Conservation (phyloP, 2,329 filamentous ascomycete genomes). For the Fusarium subtropicale region DNA sequence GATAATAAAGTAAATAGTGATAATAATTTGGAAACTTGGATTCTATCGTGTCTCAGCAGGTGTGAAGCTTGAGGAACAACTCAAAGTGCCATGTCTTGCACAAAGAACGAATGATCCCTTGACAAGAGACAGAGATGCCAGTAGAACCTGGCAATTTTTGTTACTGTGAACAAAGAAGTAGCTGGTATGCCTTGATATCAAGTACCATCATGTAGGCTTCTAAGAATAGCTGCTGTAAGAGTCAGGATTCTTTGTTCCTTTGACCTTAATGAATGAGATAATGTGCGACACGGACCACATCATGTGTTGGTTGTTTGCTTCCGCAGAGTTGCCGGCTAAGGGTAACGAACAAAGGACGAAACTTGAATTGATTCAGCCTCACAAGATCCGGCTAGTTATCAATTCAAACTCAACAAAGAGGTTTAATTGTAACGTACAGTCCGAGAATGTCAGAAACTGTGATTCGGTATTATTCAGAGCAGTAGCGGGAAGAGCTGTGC, state of each 20-base stretch:
- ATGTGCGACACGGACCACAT: not conserved
- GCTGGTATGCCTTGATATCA: not conserved
- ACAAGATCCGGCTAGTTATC: not conserved
- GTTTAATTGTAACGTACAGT: not conserved
- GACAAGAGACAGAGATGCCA: not conserved
- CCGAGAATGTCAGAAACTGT: not conserved
- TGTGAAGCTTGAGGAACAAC: not conserved
- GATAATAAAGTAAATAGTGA: not conserved
- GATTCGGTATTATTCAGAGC: not conserved
- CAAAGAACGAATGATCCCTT: not conserved
- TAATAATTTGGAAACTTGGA: not conserved
- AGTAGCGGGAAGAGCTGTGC: not conserved
- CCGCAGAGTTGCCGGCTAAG: not conserved
- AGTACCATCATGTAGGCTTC: not conserved
- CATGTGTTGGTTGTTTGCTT: constrained; percentile 2
- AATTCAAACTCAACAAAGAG: not conserved
- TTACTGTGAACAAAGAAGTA: not conserved
- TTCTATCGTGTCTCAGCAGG: not conserved
- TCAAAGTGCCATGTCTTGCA: not conserved
- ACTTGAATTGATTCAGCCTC: not conserved
- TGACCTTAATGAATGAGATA: not conserved
- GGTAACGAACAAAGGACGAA: constrained; percentile 1
- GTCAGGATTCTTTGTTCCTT: not conserved
- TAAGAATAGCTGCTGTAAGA: not conserved
- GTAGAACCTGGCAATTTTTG: not conserved